A percentile compares a stretch with the other conserved stretches of the same genome.
These are phyloP conservation scores for Penicillium salamii DNA, from an alignment of 495 filamentous ascomycete genomes.

Conservation along the genomic window DNA sequence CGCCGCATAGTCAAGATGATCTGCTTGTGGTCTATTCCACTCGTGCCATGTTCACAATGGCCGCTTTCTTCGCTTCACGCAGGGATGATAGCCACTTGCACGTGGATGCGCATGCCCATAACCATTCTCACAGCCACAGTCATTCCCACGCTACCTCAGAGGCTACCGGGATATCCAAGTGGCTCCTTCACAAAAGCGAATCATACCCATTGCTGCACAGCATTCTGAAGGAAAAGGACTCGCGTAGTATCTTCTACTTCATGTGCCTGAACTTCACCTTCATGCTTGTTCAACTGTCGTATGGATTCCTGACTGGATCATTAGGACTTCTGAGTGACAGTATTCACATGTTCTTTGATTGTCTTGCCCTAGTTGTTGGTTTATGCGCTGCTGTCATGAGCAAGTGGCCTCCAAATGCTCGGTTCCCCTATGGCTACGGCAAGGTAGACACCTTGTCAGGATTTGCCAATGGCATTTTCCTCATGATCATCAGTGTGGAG, in stretches of 20 bases:
- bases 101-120: constrained; percentile 29
- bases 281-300: constrained; percentile 92
- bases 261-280: constrained; percentile 91
- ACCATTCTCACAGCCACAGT: constrained; percentile 34
- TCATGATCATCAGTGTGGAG: constrained; percentile 94
- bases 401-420: constrained; percentile 86
- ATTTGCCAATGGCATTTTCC: constrained; percentile 94
- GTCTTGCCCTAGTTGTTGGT: constrained; percentile 85
- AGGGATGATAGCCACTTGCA: constrained; percentile 37
- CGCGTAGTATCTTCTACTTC: constrained; percentile 95
- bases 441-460: constrained; percentile 96
- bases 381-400: constrained; percentile 95
- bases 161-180: constrained; percentile 59
- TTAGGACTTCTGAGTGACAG: constrained; percentile 93
- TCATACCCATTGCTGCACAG: constrained; percentile 75
- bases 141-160: constrained; percentile 32
- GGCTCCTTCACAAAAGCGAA: constrained; percentile 62
- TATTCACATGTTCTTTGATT: constrained; percentile 99
- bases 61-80: constrained; percentile 35
- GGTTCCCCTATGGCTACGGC: constrained; percentile 93
- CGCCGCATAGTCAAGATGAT: constrained; percentile 32
- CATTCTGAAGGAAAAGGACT: constrained; percentile 89
- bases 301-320: constrained; percentile 89
- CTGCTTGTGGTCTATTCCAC: constrained; percentile 28
- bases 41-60: constrained; percentile 27